Base-by-base conservation (phyloP, 2,329 filamentous ascomycete genomes). In the Elsinoe batatas region DNA sequence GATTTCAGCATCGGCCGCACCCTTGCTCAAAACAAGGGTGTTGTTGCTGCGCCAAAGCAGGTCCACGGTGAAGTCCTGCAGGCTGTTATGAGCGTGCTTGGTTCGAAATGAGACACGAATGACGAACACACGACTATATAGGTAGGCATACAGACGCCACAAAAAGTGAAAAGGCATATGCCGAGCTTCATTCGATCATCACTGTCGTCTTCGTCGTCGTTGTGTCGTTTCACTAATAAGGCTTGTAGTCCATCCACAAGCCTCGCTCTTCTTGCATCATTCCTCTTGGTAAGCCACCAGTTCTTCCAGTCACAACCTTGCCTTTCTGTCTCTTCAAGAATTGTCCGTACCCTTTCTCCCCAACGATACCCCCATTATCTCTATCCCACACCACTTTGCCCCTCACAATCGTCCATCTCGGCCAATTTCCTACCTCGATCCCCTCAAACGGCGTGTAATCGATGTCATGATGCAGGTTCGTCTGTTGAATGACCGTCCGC, bases 1-100 rank as follows among this genome's bases (percentile, higher is more conserved):
- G 86, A 98, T 71, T 98, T 98, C 71, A 82, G 83, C 64, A 80
- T 84, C 56, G 93, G 93, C 50, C 79, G 93, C 68, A 97, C 91
- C 37, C 76, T 98, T 64, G 83, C 82, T 64, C 82, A 84, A 65
- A 98, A 98, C 74, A 95, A 91, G 78, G 93, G 94, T 38, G 88
- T 98, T 26, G 83, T 98, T 61, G 93, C 91, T 33, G 89, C 91
- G 32, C 88, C 91, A 1, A 82, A 79, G 61, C 81, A 79, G 33
- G 80, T 93, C 22, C 90, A 97, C 67, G 77, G 69, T 22, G 74
- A 84, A 64, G 89, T 97, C 4, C 79, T 97, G 51, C 77, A 82
- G 62, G 91, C 80, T 3, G 93, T 98, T 0, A 87, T 88, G 73
- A 82, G 84, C 63, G 90, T 95, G 18, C 75, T 95, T 61, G 72